Base-by-base conservation (phyloP, 2,329 filamentous ascomycete genomes). In the Colletotrichum zoysiae region DNA sequence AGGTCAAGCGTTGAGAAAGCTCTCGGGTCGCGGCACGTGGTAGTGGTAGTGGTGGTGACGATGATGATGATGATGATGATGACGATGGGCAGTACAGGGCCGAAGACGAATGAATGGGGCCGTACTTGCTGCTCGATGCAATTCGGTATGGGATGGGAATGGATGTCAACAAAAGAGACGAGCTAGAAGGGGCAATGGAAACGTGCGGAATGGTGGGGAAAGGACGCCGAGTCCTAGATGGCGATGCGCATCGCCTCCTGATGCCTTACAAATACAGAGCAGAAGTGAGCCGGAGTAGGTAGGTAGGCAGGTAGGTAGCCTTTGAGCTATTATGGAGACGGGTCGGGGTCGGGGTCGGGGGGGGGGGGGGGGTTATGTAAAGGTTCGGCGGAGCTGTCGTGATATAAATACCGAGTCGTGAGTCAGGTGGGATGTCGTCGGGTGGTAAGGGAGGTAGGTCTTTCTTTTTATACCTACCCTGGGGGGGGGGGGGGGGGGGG, bases 221-320 rank as follows among this genome's bases (percentile, higher is more conserved):
- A 63, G 68, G 58, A 71, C 68, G 23, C 30, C 30, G 44, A 61
- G 68, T 63, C 65, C 69, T 71, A 70, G 44, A 59, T 63, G 16
- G 20, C 51, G 38, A 26, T 68, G 65, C 69, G 58, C 69, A 71
- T 71, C 65, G 58, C 69, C 69, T 71, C 69, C 65, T 63, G 57
- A 68, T 60, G 70, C 66, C 70, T 72, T 72, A 70, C 65, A 72
- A 70, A 72, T 72, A 64, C 59, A 72, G 51, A 60, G 55, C 55
- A 69, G 55, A 71, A 23, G 46, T 58, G 65, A 69, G 69, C 42
- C 40, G 20, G 26, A 65, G 50, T 68, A 30, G 30, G 30, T 30
- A 30, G 26, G 26, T 30, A 30, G 26, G 26, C 3, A 30, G 26
- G 26, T 2, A 30, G 30, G 30, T 30, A 67, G 35, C 33, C 56